phyloP scores from a whole-genome alignment of 1,139 yeast species.

The Citeromyces siamensis region DNA sequence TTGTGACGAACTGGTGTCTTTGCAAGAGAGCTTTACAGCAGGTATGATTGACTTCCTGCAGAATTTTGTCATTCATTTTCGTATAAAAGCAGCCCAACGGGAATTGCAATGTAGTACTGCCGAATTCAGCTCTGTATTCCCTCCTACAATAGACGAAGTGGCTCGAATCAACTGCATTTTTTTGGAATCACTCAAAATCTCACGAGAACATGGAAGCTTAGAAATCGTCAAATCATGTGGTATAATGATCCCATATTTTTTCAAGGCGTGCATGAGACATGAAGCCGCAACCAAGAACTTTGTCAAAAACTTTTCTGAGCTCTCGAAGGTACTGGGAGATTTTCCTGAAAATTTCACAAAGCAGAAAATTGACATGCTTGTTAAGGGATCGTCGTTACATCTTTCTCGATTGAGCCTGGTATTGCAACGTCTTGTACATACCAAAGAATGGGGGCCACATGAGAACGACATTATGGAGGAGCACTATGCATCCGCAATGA shows the following conservation, averaged over 20 bases:
- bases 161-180: slow-evolving; percentile 80
- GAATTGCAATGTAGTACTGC: slow-evolving; percentile 33
- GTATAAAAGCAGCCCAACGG: slow-evolving; percentile 55
- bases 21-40: slow-evolving; percentile 67
- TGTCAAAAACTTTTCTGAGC: slow-evolving; percentile 24
- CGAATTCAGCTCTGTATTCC: slow-evolving; percentile 66
- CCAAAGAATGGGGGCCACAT: slow-evolving; percentile 24
- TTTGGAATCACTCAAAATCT: slow-evolving; percentile 59
- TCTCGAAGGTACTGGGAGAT: slow-evolving; percentile 7
- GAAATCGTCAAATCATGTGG: slow-evolving; percentile 76
- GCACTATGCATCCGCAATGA: slow-evolving; percentile 40
- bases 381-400: slow-evolving; percentile 54
- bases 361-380: slow-evolving; percentile 52
- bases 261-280: slow-evolving; percentile 85
- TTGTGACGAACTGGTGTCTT: slow-evolving; percentile 42
- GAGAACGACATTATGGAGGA: slow-evolving; percentile 21
- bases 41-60: slow-evolving; percentile 65
- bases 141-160: slow-evolving; percentile 92
- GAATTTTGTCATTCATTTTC: slow-evolving; percentile 65
- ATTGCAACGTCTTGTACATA: slow-evolving; percentile 38
- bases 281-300: slow-evolving; percentile 76
- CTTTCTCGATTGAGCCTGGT: slow-evolving; percentile 59
- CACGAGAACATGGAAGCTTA: slow-evolving; percentile 54
- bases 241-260: slow-evolving; percentile 74
- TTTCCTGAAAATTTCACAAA: slow-evolving; percentile 27